Conservation (phyloP, 768 basidiomycete species). For the Tulasnella sp. region DNA sequence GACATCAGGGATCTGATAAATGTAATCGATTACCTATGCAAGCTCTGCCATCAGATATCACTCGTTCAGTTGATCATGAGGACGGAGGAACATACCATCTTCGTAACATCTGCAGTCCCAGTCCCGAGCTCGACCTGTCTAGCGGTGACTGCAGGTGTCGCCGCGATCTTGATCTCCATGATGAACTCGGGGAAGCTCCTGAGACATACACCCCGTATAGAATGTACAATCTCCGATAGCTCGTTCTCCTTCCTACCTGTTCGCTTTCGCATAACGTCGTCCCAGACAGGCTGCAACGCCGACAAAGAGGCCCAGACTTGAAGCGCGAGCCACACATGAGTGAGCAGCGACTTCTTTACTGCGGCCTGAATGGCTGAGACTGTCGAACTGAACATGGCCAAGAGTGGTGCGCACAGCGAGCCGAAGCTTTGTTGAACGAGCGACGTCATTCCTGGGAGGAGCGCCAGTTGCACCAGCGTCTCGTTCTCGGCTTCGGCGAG, state of each 20-base stretch:
- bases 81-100: constrained; percentile 28
- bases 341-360: constrained; percentile 59
- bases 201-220: constrained; percentile 57
- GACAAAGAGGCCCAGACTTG: constrained; percentile 50
- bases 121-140: constrained; percentile 53
- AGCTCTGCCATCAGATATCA: constrained; percentile 22
- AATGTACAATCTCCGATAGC: constrained; percentile 55
- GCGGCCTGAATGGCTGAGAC: constrained; percentile 51
- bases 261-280: constrained; percentile 47
- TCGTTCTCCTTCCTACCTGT: constrained; percentile 45
- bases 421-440: constrained; percentile 49
- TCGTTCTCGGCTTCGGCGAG: constrained; percentile 66
- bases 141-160: constrained; percentile 27
- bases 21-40: constrained; percentile 53
- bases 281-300: constrained; percentile 52
- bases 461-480: constrained; percentile 52
- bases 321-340: constrained; percentile 70
- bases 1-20: constrained; percentile 61
- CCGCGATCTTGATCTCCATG: constrained; percentile 63
- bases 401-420: constrained; percentile 52
- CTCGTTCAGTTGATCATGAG: constrained; percentile 19
- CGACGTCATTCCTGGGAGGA: constrained; percentile 38
- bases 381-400: constrained; percentile 54
- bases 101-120: constrained; percentile 45
- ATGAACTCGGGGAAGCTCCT: constrained; percentile 79